These are phyloP conservation scores for Neurospora tetraspora DNA, from an alignment of 495 filamentous ascomycete genomes.

Conservation along the genomic window DNA sequence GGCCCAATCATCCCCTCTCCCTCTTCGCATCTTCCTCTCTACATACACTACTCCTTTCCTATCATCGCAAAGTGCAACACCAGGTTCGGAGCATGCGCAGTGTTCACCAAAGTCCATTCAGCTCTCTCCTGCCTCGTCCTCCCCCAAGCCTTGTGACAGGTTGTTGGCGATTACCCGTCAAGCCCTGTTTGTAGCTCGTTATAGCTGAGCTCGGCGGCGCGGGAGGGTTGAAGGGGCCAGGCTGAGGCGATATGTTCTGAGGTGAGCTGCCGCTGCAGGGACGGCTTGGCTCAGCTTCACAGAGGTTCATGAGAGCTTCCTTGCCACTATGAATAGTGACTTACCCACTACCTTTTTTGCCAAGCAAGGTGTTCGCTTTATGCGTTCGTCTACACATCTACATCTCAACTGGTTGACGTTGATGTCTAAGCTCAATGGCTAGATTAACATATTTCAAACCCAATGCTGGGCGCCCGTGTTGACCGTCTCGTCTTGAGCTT, in stretches of 20 bases:
- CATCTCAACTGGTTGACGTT: slow-evolving; percentile 18
- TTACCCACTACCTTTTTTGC: neutral
- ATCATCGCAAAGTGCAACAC: neutral
- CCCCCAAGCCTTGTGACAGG: neutral
- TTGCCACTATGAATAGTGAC: neutral
- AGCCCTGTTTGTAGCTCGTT: neutral
- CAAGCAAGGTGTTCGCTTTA: neutral
- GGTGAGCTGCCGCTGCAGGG: neutral
- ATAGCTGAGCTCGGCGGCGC: neutral
- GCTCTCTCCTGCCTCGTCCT: neutral
- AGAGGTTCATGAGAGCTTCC: neutral
- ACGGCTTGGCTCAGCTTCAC: neutral
- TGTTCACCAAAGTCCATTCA: neutral
- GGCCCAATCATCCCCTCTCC: neutral
- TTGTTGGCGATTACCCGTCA: neutral
- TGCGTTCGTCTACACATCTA: neutral
- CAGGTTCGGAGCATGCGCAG: neutral
- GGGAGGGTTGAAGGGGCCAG: neutral
- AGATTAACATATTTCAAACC: slow-evolving; percentile 27
- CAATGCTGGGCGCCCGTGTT: slow-evolving; percentile 40
- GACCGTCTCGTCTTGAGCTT: slow-evolving; percentile 37
- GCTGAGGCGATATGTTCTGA: neutral
- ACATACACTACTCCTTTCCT: neutral
- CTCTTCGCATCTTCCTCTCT: neutral
- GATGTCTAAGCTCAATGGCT: slow-evolving; percentile 33